Evolutionary conservation across 1,284 basidiomycete species (phyloP).

Genomic region (Puccinia horiana): DNA sequence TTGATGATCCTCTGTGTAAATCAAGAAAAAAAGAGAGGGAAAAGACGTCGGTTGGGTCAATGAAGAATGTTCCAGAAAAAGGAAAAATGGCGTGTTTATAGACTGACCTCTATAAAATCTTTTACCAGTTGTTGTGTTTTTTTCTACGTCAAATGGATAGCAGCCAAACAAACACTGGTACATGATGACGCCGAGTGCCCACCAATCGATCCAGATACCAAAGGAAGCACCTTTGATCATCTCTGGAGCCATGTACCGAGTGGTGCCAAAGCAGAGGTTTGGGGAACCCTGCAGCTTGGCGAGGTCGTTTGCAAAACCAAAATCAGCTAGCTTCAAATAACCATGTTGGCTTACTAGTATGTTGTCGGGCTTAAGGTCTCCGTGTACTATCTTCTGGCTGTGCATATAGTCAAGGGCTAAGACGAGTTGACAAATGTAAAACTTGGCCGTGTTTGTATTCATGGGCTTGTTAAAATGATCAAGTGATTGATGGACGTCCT

Average conservation of each 20-base stretch:
- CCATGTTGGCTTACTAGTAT: neutral
- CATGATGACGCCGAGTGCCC: slow-evolving; percentile 25
- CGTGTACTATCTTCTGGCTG: slow-evolving; percentile 4
- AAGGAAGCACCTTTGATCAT: neutral
- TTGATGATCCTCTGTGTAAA: neutral
- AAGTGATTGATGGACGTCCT: neutral
- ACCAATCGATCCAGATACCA: slow-evolving; percentile 15
- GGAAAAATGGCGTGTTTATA: neutral
- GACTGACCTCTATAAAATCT: neutral
- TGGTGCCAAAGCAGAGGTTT: neutral
- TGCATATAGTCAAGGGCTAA: slow-evolving; percentile 23
- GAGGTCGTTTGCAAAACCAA: neutral
- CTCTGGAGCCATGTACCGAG: slow-evolving; percentile 23
- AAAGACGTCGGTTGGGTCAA: too few relatives aligned
- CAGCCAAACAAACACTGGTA: neutral
- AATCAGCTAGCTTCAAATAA: slow-evolving; percentile 24
- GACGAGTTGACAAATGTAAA: slow-evolving; percentile 14
- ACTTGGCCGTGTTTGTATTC: neutral
- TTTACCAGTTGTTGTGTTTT: neutral
- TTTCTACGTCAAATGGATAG: slow-evolving; percentile 7
- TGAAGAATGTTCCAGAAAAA: too few relatives aligned
- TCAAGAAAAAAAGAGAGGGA: neutral
- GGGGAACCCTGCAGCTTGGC: neutral
- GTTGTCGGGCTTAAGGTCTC: slow-evolving; percentile 16
- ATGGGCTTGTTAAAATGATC: neutral